Evolutionary conservation across 257 asterid genomes (phyloP).

Genomic region (Marsdenia floribunda): DNA sequence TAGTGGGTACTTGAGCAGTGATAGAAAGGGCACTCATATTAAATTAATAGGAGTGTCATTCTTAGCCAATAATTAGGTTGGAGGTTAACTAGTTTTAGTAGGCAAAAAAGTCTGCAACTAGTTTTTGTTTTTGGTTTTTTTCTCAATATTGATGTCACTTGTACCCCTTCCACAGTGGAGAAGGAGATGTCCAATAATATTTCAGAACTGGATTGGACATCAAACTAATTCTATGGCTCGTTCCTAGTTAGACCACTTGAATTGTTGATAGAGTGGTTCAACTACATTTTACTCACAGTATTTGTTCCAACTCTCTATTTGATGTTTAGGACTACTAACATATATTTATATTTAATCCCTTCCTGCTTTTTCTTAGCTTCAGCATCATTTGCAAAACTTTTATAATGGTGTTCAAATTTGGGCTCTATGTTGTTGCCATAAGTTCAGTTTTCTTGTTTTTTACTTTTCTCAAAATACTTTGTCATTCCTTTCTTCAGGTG

Average conservation of each 20-base stretch:
- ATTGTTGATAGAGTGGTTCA: too few species aligned
- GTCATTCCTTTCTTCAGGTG: conserved; percentile 42
- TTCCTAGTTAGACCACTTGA: too few species aligned
- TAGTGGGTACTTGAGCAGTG: too few species aligned
- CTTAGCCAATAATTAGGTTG: neutral
- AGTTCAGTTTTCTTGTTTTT: neutral
- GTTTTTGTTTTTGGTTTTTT: too few species aligned
- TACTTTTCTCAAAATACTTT: neutral
- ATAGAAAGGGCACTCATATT: neutral
- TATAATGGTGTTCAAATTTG: neutral
- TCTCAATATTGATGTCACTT: too few species aligned
- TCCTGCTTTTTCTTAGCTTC: neutral
- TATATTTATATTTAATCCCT: neutral
- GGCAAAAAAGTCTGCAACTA: too few species aligned
- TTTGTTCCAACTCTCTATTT: neutral
- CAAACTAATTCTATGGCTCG: too few species aligned
- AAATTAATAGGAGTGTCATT: neutral
- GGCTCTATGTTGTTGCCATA: neutral
- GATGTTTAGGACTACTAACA: neutral
- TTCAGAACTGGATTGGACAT: too few species aligned
- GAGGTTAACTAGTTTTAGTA: neutral
- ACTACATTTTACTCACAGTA: neutral
- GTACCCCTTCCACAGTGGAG: too few species aligned
- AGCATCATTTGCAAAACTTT: neutral
- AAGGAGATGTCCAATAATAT: too few species aligned